Percentiles rank a stretch among this genome's conserved stretches.
Evolutionary conservation across 2,329 filamentous ascomycete genomes (phyloP).

Genomic region (Scorias spongiosa): DNA sequence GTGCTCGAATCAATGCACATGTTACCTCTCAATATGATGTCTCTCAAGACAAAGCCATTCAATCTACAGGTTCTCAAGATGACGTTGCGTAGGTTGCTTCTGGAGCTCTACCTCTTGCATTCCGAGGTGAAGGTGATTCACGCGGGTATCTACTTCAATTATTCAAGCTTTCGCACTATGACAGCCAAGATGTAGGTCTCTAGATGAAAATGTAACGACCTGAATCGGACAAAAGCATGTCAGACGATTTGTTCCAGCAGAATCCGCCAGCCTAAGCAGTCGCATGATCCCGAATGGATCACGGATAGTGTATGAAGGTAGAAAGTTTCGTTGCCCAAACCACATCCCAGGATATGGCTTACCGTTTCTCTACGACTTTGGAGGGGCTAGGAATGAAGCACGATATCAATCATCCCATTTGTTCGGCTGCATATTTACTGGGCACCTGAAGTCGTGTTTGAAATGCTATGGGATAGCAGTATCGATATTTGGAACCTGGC

Average conservation of each 20-base stretch:
- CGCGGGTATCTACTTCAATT: constrained; percentile 10
- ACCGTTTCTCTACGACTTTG: constrained; percentile 11
- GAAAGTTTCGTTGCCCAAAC: constrained; percentile 6
- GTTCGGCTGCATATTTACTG: constrained; percentile 14
- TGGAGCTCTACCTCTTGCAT: constrained; percentile 15
- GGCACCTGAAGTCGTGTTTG: constrained; percentile 17
- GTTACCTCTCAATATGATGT: constrained; percentile 3
- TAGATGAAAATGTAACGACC: no score
- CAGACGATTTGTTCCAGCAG: no score
- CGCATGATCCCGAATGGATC: no score
- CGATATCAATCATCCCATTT: neutral
- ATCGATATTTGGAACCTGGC: constrained; percentile 20
- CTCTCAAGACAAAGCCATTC: neutral
- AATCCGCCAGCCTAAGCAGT: no score
- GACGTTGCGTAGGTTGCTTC: constrained; percentile 13
- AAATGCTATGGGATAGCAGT: constrained; percentile 16
- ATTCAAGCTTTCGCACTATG: no score
- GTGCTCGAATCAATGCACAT: constrained; percentile 8
- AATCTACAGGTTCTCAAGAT: neutral
- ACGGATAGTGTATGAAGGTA: constrained; percentile 9
- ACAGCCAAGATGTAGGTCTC: no score
- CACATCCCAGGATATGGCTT: constrained; percentile 1
- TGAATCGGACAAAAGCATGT: constrained; percentile 8
- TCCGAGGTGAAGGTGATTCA: constrained; percentile 14
- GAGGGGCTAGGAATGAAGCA: constrained; percentile 5